phyloP scores from a whole-genome alignment of 139 green algal species.

The Prasinococcaceae sp. region DNA sequence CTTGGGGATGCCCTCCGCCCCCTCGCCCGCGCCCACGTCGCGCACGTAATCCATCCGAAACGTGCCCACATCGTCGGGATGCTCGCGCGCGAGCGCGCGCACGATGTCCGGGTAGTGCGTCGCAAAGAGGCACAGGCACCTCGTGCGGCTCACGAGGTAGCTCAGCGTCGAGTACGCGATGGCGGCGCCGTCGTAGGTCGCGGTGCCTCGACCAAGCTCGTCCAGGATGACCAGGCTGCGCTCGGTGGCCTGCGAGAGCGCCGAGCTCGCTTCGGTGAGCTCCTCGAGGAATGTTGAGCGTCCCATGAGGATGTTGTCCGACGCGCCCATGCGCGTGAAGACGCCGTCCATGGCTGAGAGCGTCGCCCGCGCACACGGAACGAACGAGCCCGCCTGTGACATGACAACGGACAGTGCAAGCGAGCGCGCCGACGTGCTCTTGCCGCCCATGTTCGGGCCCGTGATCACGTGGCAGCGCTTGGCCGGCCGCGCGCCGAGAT shows the following conservation, averaged over 20 bases:
- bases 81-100: too few relatives aligned
- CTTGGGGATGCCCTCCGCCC: not conserved
- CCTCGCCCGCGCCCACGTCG: conserved; percentile 4
- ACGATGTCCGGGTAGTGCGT: conserved; percentile 51
- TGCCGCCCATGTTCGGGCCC: conserved; percentile 28
- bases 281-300: conserved; percentile 62
- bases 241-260: conserved; percentile 47
- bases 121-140: conserved; percentile 51
- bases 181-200: conserved; percentile 40
- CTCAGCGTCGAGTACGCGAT: conserved; percentile 45
- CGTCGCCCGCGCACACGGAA: conserved; percentile 46
- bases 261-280: conserved; percentile 51
- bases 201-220: conserved; percentile 48
- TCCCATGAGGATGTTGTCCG: conserved; percentile 39
- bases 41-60: conserved; percentile 7
- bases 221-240: conserved; percentile 49
- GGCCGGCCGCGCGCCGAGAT: not conserved
- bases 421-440: not conserved
- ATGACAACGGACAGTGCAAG: conserved; percentile 59
- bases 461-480: conserved; percentile 17
- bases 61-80: too few relatives aligned
- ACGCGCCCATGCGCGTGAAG: conserved; percentile 77
- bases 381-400: conserved; percentile 73
- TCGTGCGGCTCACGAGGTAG: conserved; percentile 8
- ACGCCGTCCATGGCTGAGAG: conserved; percentile 63